Conservation (phyloP, 805 yeast species). For the Saturnispora gosingensis region DNA sequence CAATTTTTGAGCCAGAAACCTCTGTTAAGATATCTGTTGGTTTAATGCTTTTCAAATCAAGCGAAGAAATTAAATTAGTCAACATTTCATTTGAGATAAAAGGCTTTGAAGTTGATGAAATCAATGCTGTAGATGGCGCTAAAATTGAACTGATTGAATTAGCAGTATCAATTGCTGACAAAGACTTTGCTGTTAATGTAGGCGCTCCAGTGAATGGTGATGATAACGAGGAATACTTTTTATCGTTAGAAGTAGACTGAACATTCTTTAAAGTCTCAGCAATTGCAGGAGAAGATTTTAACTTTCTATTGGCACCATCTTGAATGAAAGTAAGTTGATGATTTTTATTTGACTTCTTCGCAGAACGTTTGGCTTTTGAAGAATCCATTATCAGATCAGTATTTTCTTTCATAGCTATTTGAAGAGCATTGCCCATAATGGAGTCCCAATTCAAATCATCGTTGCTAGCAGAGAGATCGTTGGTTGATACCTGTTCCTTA, state of each 20-base stretch:
- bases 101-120: conserved; percentile 1
- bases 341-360: conserved; percentile 3
- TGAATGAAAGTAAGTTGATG: conserved; percentile 5
- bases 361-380: not conserved
- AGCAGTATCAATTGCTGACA: not conserved
- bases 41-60: conserved; percentile 8
- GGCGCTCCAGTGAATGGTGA: not conserved
- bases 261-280: not conserved
- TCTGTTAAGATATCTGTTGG: conserved; percentile 1
- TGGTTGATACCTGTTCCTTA: not conserved
- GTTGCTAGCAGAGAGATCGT: conserved; percentile 17
- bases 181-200: not conserved
- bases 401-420: conserved; percentile 65
- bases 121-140: not conserved
- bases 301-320: conserved; percentile 5
- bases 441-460: conserved; percentile 39
- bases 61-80: conserved; percentile 6
- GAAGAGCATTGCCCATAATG: conserved; percentile 68
- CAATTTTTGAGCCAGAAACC: conserved; percentile 8
- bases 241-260: not conserved
- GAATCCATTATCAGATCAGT: conserved; percentile 26
- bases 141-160: not conserved
- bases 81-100: conserved; percentile 5
- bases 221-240: not conserved
- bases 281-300: not conserved